Percentiles rank a stretch among this genome's conserved stretches.
Evolutionary conservation across 192 early-diverging fungal species (phyloP).

Genomic region (Entomortierella parvispora): DNA sequence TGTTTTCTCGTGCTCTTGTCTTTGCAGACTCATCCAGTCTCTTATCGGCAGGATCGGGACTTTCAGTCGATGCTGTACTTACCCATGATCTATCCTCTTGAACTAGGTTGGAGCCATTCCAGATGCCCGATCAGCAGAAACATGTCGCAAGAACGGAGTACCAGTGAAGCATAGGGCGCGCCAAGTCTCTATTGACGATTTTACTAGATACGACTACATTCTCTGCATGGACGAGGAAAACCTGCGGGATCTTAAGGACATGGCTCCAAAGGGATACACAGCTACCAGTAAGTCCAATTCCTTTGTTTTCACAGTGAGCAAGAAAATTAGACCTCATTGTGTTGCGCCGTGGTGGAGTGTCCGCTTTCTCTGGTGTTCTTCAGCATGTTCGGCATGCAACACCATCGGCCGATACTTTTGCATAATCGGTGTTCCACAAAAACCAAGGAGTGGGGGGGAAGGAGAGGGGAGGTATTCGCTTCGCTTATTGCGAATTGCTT

Average conservation of each 20-base stretch:
- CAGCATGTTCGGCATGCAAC: too few species aligned
- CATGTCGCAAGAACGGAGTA: slow-evolving; percentile 76
- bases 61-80: background rate
- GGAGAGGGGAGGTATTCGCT: too few species aligned
- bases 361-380: too few species aligned
- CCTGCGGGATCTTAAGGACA: slow-evolving; percentile 65
- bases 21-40: background rate
- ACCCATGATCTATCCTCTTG: too few species aligned
- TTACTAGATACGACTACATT: slow-evolving; percentile 81
- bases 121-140: slow-evolving; percentile 73
- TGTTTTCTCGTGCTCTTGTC: background rate
- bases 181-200: slow-evolving; percentile 73
- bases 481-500: too few species aligned
- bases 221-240: slow-evolving; percentile 94
- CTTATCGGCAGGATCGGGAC: background rate
- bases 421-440: background rate
- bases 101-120: slow-evolving; percentile 70
- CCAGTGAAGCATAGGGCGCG: slow-evolving; percentile 80
- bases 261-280: slow-evolving; percentile 44
- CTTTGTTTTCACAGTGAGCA: too few species aligned
- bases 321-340: too few species aligned
- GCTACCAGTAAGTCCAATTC: slow-evolving; percentile 30
- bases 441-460: too few species aligned
- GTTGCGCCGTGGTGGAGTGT: too few species aligned
- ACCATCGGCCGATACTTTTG: background rate